Percentiles rank a stretch among this genome's conserved stretches.
These are phyloP conservation scores for Akanthomyces dipterigenus DNA, from an alignment of 2,329 filamentous ascomycete species.

Conservation along the genomic window DNA sequence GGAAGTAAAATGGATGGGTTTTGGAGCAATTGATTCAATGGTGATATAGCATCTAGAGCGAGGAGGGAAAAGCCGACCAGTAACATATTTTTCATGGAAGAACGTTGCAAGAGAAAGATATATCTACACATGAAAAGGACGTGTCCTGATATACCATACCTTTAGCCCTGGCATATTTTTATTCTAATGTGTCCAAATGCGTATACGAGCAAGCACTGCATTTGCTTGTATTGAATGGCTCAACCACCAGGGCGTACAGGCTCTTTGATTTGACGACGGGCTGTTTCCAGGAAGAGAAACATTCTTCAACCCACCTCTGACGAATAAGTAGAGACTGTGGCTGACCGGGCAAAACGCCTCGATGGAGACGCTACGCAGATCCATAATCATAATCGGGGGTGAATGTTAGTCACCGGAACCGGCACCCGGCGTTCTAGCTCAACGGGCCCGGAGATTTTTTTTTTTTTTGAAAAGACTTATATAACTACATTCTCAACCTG, in stretches of 20 bases:
- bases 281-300: too few species aligned
- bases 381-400: background rate
- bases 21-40: conserved; percentile 11
- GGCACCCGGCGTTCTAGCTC: background rate
- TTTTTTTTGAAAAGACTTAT: background rate
- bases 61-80: background rate
- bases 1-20: background rate
- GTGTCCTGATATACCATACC: background rate
- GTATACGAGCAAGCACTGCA: too few species aligned
- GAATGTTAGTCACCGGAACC: background rate
- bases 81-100: background rate
- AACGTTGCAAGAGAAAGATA: background rate
- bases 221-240: too few species aligned
- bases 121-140: background rate
- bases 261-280: too few species aligned
- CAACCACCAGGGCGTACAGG: too few species aligned
- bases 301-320: too few species aligned
- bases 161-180: too few species aligned
- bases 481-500: background rate
- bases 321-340: too few species aligned
- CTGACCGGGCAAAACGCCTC: background rate
- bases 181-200: too few species aligned
- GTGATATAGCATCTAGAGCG: conserved; percentile 10
- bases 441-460: background rate
- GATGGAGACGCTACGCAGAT: background rate